Evolutionary conservation across 352 stramenopile genomes (phyloP), one percentile per base, ranked within the genome.

Genomic region (Globisporangium spinosum): DNA sequence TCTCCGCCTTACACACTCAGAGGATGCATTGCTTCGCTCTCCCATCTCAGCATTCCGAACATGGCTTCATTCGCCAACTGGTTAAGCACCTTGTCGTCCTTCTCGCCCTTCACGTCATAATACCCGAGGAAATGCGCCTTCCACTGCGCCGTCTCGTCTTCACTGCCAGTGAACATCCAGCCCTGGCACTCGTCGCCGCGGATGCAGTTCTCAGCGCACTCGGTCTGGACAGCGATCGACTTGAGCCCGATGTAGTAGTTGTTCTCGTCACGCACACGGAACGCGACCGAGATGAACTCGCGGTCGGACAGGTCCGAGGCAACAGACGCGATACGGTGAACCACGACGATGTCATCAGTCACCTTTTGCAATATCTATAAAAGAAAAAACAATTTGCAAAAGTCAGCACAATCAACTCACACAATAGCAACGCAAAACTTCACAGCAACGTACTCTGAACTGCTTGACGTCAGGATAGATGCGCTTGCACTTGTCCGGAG

Each of bases 401-500:
- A 25, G 23, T 71, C 35, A 67, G 23, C 22, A 51, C 8, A 68
- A 17, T 22, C 27, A 20, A 35, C 15, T 27, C 35, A 45, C 38
- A 53, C 29, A 29, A 23, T 15, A 58, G 17, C 25, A 69, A 8
- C 2, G 3, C 12, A 54, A 65, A 20, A 40, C 20, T 61, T 10
- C 34, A 58, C 27, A 57, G 2, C 34, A 58, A 78, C 77, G 64
- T 78, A 85, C 78, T 65, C 83, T 80, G 74, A 93, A 91, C 64
- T 91, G 83, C 74, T 91, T 91, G 58, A 93, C 81, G 45, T 94
- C 87, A 5, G 87, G 87, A 51, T 92, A 93, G 57, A 94, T 91
- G 47, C 87, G 87, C 57, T 91, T 93, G 70, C 70, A 91, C 68
- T 93, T 93, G 34, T 91, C 83, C 2, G 84, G 82, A 15, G 81